These are phyloP conservation scores for Oxyria digyna DNA, from an alignment of 148 eudicot species.

Conservation along the genomic window DNA sequence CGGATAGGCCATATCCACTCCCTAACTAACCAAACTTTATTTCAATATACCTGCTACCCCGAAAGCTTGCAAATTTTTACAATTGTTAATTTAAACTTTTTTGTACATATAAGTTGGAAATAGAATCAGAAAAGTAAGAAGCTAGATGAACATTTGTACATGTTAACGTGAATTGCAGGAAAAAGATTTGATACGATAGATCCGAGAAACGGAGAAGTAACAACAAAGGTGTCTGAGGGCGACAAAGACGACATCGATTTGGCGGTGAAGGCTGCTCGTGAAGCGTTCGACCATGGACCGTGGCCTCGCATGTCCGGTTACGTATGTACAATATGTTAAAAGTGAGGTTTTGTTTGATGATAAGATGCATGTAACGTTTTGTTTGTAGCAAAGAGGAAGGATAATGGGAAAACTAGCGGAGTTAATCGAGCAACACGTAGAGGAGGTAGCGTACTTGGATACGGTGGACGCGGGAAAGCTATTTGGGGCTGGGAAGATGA, in stretches of 20 bases:
- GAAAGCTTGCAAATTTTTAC: too few species aligned
- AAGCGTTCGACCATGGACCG: conserved; percentile 79
- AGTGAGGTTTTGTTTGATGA: too few species aligned
- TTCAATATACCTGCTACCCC: too few species aligned
- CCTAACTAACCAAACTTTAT: too few species aligned
- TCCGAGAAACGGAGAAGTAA: conserved; percentile 68
- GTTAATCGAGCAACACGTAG: conserved; percentile 27
- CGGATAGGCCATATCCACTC: too few species aligned
- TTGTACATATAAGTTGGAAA: not conserved
- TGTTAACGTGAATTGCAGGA: conserved; percentile 21
- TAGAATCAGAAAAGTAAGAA: too few species aligned
- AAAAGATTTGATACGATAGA: conserved; percentile 71
- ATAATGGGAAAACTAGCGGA: conserved; percentile 44
- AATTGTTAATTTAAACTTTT: too few species aligned
- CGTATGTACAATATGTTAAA: conserved; percentile 25
- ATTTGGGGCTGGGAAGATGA: conserved; percentile 22
- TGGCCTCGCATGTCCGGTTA: conserved; percentile 80
- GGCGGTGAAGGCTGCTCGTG: conserved; percentile 76
- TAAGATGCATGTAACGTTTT: not conserved
- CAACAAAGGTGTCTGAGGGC: conserved; percentile 63
- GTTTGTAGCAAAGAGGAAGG: conserved; percentile 28
- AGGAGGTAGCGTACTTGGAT: conserved; percentile 38
- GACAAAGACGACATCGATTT: conserved; percentile 56
- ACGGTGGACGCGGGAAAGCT: conserved; percentile 66
- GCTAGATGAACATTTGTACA: too few species aligned